These are phyloP conservation scores for Ilex aquifolium DNA, from an alignment of 257 asterid species.

Conservation along the genomic window DNA sequence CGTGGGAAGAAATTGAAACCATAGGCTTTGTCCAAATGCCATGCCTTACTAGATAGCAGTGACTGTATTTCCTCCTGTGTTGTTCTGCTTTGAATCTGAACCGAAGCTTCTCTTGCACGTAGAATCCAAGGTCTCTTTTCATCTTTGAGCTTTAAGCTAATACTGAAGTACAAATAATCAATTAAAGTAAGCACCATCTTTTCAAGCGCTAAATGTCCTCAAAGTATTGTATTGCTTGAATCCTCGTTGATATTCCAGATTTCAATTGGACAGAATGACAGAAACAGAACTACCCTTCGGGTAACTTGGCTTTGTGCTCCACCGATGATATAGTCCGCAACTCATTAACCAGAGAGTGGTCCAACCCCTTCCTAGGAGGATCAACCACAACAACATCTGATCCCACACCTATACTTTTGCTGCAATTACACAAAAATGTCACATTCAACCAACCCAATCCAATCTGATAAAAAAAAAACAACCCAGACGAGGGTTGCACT, in stretches of 20 bases:
- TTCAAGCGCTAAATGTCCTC: constrained; percentile 10
- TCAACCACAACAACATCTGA: constrained; percentile 94
- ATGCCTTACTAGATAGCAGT: constrained; percentile 59
- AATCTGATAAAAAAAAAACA: too few relatives aligned
- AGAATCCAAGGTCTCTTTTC: constrained; percentile 93
- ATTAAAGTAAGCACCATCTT: too few relatives aligned
- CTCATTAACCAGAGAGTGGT: constrained; percentile 59
- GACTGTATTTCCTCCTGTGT: constrained; percentile 40
- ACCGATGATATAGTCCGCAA: constrained; percentile 39
- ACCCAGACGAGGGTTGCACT: too few relatives aligned
- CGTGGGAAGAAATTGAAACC: constrained; percentile 79
- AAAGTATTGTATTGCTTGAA: constrained; percentile 8
- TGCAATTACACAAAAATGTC: constrained; percentile 20
- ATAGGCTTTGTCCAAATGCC: constrained; percentile 85
- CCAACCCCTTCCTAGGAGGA: constrained; percentile 94
- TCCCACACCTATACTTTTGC: constrained; percentile 95
- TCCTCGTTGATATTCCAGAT: not conserved
- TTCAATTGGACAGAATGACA: too few relatives aligned
- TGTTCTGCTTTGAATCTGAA: constrained; percentile 31
- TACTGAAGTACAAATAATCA: constrained; percentile 20
- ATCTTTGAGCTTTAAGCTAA: constrained; percentile 31
- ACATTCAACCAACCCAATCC: too few relatives aligned
- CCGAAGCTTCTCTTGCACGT: constrained; percentile 69
- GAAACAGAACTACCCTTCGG: constrained; percentile 40
- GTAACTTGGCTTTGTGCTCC: constrained; percentile 34